Evolutionary conservation across 2,329 filamentous ascomycete species (phyloP), one percentile per base, ranked within the genome.

Genomic region (Fusarium goolgardi): DNA sequence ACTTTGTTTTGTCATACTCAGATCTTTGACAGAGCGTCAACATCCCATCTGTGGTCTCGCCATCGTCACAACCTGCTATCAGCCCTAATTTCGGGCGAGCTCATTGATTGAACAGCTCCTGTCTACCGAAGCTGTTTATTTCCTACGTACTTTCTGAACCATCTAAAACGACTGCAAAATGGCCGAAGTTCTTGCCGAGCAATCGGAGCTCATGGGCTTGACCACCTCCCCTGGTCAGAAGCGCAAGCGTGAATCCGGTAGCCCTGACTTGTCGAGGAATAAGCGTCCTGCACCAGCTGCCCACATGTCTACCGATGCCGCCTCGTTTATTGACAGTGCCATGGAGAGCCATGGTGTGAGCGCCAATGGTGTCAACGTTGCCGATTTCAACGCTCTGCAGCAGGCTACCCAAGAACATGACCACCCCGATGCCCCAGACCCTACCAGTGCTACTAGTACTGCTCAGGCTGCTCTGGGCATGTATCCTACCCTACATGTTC

Each of bases 401-500:
- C 85, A 87, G 71, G 85, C 85, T 12, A 80, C 85, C 8, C 77
- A 78, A 44, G 78, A 54, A 35, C 51, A 85, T 25, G 78, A 84
- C 20, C 83, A 85, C 65, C 77, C 79, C 15, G 84, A 85, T 52
- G 75, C 80, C 12, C 74, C 83, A 15, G 84, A 87, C 66, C 81
- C 83, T 13, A 79, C 82, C 56, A 85, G 83, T 71, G 86, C 85
- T 21, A 86, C 86, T 6, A 88, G 81, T 70, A 88, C 86, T 16
- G 86, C 86, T 7, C 86, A 87, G 40, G 86, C 86, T 15, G 86
- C 86, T 29, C 78, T 88, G 4, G 83, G 83, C 57, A 86, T 88
- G 82, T 88, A 87, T 72, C 86, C 86, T 7, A 86, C 85, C 3
- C 78, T 88, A 5, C 86, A 88, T 66, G 83, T 88, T 4, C 86